Evolutionary conservation across 2,329 filamentous ascomycete species (phyloP).

Genomic region (Xylariaceae sp.): DNA sequence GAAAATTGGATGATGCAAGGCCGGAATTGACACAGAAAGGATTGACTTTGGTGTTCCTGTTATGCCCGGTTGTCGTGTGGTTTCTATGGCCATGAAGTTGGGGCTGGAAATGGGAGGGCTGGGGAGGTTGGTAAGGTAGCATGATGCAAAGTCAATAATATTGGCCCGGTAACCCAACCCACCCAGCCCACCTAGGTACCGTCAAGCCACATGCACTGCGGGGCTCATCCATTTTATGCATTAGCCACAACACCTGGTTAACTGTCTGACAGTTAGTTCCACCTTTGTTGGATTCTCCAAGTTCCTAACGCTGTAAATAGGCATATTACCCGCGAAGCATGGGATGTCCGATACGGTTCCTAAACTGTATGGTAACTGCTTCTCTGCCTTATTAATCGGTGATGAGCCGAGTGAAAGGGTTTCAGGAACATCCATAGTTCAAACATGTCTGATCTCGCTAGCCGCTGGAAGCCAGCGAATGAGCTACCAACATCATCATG

Average conservation of each 20-base stretch:
- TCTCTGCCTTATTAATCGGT: background rate
- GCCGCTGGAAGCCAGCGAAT: slow-evolving; percentile 20
- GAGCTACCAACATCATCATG: background rate
- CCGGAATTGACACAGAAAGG: slow-evolving; percentile 8
- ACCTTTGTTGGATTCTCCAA: too few relatives aligned
- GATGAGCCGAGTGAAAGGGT: background rate
- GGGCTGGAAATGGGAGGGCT: slow-evolving; percentile 27
- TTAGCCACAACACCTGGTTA: too few relatives aligned
- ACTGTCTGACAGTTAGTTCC: too few relatives aligned
- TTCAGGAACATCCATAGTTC: too few relatives aligned
- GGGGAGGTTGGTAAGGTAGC: slow-evolving; percentile 25
- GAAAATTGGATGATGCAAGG: slow-evolving; percentile 11
- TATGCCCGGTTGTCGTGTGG: slow-evolving; percentile 26
- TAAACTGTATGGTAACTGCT: background rate
- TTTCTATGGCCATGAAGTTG: slow-evolving; percentile 28
- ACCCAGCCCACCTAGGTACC: background rate
- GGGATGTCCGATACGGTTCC: background rate
- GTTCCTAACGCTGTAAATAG: background rate
- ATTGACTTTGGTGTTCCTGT: background rate
- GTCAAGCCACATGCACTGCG: too few relatives aligned
- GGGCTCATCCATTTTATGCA: background rate
- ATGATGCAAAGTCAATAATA: slow-evolving; percentile 38
- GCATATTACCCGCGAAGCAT: too few relatives aligned
- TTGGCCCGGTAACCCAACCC: slow-evolving; percentile 32
- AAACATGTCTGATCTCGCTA: slow-evolving; percentile 29